These are phyloP conservation scores for Penicillium manginii DNA, from an alignment of 495 filamentous ascomycete genomes.

Conservation along the genomic window DNA sequence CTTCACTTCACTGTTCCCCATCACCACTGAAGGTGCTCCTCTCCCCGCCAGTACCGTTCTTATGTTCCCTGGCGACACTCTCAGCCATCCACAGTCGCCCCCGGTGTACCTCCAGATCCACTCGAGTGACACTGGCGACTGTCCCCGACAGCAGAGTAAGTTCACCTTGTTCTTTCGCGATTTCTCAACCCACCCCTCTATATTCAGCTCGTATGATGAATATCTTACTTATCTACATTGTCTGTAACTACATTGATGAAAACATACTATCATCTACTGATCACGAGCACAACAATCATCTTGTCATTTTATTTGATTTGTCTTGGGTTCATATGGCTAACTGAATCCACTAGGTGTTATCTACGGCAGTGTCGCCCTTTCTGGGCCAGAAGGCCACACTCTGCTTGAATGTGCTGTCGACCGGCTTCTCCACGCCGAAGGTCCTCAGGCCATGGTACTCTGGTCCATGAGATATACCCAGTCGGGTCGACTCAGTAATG, in stretches of 20 bases:
- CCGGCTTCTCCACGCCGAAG: constrained; percentile 49
- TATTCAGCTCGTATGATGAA: constrained; percentile 72
- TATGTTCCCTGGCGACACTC: constrained; percentile 63
- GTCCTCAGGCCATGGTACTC: constrained; percentile 46
- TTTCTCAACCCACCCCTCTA: constrained; percentile 9
- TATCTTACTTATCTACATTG: constrained; percentile 99
- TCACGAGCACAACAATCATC: constrained; percentile 41
- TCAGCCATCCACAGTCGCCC: constrained; percentile 40
- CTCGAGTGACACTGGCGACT: constrained; percentile 87
- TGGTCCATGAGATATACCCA: constrained; percentile 70
- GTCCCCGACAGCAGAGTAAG: constrained; percentile 87
- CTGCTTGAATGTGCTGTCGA: constrained; percentile 59
- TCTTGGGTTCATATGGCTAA: constrained; percentile 47
- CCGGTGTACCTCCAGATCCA: constrained; percentile 78
- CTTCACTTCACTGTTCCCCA: constrained; percentile 68
- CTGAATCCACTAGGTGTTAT: constrained; percentile 62
- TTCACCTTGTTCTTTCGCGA: constrained; percentile 26
- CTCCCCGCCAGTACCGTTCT: constrained; percentile 74
- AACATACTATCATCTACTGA: constrained; percentile 75
- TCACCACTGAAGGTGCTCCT: constrained; percentile 71
- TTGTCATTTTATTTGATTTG: constrained; percentile 15
- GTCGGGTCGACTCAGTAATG: constrained; percentile 28
- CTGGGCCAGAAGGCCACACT: constrained; percentile 39
- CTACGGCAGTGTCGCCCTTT: constrained; percentile 58
- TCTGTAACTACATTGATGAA: constrained; percentile 85